Base-by-base conservation (phyloP, 2,329 filamentous ascomycete genomes). In the Hypoxylon sp. region DNA sequence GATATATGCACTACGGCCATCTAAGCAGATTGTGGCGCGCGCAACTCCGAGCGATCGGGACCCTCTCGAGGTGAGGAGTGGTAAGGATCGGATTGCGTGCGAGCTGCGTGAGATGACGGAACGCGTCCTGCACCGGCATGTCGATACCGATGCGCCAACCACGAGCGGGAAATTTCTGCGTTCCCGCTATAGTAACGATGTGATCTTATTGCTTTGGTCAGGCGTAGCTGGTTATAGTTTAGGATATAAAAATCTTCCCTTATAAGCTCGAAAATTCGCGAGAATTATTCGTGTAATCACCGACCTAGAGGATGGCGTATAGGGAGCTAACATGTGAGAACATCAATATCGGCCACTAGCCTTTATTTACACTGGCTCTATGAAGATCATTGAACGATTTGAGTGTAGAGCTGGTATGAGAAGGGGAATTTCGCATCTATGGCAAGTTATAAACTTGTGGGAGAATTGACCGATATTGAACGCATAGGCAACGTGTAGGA, bases 71-170 rank as follows among this genome's bases (percentile, higher is more conserved):
- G 22, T 48, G 11, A 50, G 31, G 29, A 54, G 29, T 50, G 51
- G 63, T 51, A 55, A 51, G 63, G 57, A 11, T 66, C 29, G n/a
- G 31, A 69, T 69, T 51, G 63, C 66, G 66, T 69, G 66, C 66
- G 62, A 62, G 31, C 31, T 19, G 53, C 37, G 47, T 50, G 33
- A 4, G 50, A 69, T 69, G 63, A 48, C 66, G 66, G 53, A 55
- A 69, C 24, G 22, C 17, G 9, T 11, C 14, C 26, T 9, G 46
- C 24, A 29, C n/a, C 47, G 54, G 50, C 44, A 44, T 31, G 29
- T 19, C n/a, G 6, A 29, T 52, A 33, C 46, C 47, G 35, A 51
- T 19, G 26, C 47, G 19, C 46, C 55, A 60, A 64, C 22, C 52
- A 37, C 48, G 24, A 35, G 17, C 11, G 17, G 17, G 11, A 14